Percentiles rank a stretch among this genome's conserved stretches.
phyloP scores from a whole-genome alignment of 1,284 basidiomycete genomes.

The Bondarzewia mesenterica region DNA sequence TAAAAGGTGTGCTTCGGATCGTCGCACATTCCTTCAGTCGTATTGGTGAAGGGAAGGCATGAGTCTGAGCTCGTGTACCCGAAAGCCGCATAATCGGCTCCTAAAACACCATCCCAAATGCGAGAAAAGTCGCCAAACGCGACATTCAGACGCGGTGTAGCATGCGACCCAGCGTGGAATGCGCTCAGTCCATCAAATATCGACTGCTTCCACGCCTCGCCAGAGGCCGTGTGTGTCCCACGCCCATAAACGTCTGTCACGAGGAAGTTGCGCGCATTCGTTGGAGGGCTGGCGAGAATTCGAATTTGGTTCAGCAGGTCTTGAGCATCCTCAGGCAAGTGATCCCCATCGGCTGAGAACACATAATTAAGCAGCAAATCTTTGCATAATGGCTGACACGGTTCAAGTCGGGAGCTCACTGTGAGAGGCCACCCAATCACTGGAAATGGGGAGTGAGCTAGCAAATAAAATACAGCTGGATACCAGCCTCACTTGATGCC shows the following conservation, averaged over 20 bases:
- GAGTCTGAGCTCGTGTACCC: constrained; percentile 22
- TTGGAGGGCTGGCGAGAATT: constrained; percentile 20
- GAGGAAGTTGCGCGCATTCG: constrained; percentile 22
- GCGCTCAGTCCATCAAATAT: constrained; percentile 20
- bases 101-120: constrained; percentile 24
- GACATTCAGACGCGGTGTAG: constrained; percentile 13
- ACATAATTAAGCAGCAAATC: not conserved
- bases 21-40: constrained; percentile 17
- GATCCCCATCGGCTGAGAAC: not conserved
- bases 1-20: constrained; percentile 44
- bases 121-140: constrained; percentile 22
- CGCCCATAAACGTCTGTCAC: constrained; percentile 25
- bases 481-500: constrained; percentile 25
- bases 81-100: constrained; percentile 21
- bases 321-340: constrained; percentile 17
- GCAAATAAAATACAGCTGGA: not conserved
- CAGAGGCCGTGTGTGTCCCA: constrained; percentile 17
- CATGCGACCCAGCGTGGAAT: constrained; percentile 12
- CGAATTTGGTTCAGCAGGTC: constrained; percentile 25
- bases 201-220: constrained; percentile 23
- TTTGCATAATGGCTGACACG: constrained; percentile 23
- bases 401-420: constrained; percentile 18
- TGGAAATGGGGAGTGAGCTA: constrained; percentile 4
- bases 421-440: constrained; percentile 16
- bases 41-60: constrained; percentile 14